Evolutionary conservation across 129 eudicot species (phyloP), one percentile per base, ranked within the genome.

Genomic region (Flaveria brownii): DNA sequence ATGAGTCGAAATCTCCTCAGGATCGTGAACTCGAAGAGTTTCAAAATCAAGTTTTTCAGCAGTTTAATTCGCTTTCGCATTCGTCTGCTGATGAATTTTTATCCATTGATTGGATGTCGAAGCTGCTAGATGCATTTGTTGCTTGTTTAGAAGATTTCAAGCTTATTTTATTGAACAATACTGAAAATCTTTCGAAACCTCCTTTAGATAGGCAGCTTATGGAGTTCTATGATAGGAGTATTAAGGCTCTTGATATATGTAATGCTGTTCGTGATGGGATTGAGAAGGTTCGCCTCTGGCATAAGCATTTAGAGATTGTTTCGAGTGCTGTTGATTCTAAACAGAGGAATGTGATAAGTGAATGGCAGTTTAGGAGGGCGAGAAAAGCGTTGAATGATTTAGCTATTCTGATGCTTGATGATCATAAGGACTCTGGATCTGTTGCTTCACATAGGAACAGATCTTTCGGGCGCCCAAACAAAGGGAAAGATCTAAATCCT

Each of bases 221-320:
- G 16, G 97, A 92, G 42, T 89, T 56, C 17, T 89, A 82, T 20
- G 96, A 92, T 54, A 76, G 85, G 72, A 84, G 89, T 70, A 72
- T 92, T 13, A 92, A 92, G 63, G 97, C 93, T 1, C 90, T 92
- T 54, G 97, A 92, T 70, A 84, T 92, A 12, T 89, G 95, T 67
- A 92, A 92, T 54, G 97, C 97, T 15, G 84, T 84, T 28, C 96
- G 97, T 50, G 97, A 92, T n/a, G 97, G 96, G 50, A 82, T 89
- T 66, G 93, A 87, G 76, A 87, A 85, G 57, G 79, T 92, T 18
- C 86, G 97, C 1, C 73, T 81, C 22, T 92, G 96, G 96, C 80
- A 81, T 69, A 92, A 89, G 71, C 91, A 87, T 61, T 74, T 92
- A 30, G 93, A 89, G 69, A 88, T 92, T 80, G 85, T 92, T 28